Evolutionary conservation across 2,329 filamentous ascomycete species (phyloP).

Genomic region (Alternaria longipes): DNA sequence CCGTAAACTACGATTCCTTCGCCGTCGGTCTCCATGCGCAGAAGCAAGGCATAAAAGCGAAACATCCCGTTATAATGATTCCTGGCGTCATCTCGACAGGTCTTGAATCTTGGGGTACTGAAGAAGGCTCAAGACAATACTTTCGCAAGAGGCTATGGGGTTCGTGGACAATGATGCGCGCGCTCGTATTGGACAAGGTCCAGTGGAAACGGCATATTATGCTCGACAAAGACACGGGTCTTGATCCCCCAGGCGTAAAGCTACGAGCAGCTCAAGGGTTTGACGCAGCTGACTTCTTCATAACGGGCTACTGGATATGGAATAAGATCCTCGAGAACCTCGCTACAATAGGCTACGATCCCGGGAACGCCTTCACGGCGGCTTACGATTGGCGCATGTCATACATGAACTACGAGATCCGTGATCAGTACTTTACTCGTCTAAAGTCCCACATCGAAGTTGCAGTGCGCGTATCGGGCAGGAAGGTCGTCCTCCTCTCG

Average conservation of each 20-base stretch:
- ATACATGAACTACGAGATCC: slow-evolving; percentile 85
- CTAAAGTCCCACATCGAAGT: slow-evolving; percentile 91
- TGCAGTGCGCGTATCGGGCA: slow-evolving; percentile 73
- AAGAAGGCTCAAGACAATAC: slow-evolving; percentile 83
- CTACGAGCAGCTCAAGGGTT: slow-evolving; percentile 94
- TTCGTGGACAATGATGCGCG: slow-evolving; percentile 98
- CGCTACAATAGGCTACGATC: slow-evolving; percentile 94
- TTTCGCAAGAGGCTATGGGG: slow-evolving; percentile 96
- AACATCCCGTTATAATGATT: slow-evolving; percentile 95
- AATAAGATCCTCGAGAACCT: slow-evolving; percentile 98
- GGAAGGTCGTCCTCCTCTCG: slow-evolving; percentile 86
- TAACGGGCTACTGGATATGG: slow-evolving; percentile 95
- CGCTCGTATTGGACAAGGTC: slow-evolving; percentile 90
- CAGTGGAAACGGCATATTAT: slow-evolving; percentile 97
- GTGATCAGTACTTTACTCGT: slow-evolving; percentile 93
- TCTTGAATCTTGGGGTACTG: slow-evolving; percentile 94
- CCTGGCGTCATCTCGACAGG: slow-evolving; percentile 98
- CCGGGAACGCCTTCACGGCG: slow-evolving; percentile 74
- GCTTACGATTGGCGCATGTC: slow-evolving; percentile 92
- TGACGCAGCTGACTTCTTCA: slow-evolving; percentile 96
- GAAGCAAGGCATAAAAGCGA: slow-evolving; percentile 79
- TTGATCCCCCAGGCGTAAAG: slow-evolving; percentile 91
- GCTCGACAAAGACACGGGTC: slow-evolving; percentile 88
- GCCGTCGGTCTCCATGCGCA: slow-evolving; percentile 85
- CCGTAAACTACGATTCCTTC: slow-evolving; percentile 93